Evolutionary conservation across 1,284 basidiomycete genomes (phyloP), one percentile per base, ranked within the genome.

Genomic region (Cystobasidiaceae sp.): DNA sequence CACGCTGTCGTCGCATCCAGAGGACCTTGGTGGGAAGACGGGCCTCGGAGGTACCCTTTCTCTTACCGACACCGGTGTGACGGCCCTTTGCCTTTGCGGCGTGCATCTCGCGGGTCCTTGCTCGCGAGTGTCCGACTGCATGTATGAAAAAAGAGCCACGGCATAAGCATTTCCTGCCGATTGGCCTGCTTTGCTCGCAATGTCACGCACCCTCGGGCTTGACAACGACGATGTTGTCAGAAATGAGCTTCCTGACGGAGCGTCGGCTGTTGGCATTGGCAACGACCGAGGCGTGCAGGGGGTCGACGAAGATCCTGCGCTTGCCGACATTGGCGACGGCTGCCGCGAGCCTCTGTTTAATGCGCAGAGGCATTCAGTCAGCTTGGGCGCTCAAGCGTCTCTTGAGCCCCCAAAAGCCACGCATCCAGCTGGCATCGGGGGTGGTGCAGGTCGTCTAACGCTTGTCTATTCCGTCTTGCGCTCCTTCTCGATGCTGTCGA

Each of bases 1-100:
- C 96, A 76, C 94, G 83, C 84, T 98, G 96, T 79, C 94, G 87
- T 80, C 94, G 84, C 90, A 98, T 94, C 94, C 94, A 98, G 75
- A 88, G 84, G 63, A 97, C 91, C 84, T 98, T 98, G 79, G 88
- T 90, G 63, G 94, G 94, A 89, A 98, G 94, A 78, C 94, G 85
- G 69, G 94, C 96, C 82, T 98, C 94, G 49, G 88, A 79, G 67
- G 93, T 97, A 93, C 94, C 94, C 88, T 97, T 94, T 79, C 94
- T 84, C 71, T 74, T 70, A 73, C 94, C 94, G 77, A 86, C 82
- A 73, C 94, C 94, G 71, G 93, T 97, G 85, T 98, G 94, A 76
- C 96, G 88, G 75, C 94, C 94, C 81, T 93, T 90, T 79, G 94
- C 87, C 85, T 98, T 98, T 70, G 94, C 92, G 68, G 93, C 93